Evolutionary conservation across 192 early-diverging fungal species (phyloP).

Genomic region (Pilaira anomala): DNA sequence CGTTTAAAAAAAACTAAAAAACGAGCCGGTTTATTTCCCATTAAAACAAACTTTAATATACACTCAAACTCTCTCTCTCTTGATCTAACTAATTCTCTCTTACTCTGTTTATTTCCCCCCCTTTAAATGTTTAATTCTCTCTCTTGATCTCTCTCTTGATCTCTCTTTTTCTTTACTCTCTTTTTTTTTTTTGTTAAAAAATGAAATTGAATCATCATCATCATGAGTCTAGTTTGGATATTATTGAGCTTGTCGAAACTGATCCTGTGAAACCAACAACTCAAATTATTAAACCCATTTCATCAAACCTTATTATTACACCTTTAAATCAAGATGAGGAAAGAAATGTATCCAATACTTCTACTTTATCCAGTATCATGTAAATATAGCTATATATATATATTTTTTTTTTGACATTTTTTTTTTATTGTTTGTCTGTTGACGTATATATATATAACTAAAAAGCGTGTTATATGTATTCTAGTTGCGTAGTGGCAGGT

Average conservation of each 20-base stretch:
- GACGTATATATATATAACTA: not conserved
- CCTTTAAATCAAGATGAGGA: not conserved
- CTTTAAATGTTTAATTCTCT: too few relatives aligned
- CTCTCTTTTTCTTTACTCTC: not conserved
- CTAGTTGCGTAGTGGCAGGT: conserved; percentile 37
- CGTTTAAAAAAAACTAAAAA: too few relatives aligned
- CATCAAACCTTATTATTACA: too few relatives aligned
- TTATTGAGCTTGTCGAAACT: too few relatives aligned
- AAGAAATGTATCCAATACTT: conserved; percentile 9
- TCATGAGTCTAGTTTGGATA: too few relatives aligned
- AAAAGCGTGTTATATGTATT: not conserved
- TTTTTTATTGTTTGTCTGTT: not conserved
- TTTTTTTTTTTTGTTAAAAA: not conserved
- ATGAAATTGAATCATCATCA: too few relatives aligned
- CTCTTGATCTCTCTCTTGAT: not conserved
- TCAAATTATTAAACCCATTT: too few relatives aligned
- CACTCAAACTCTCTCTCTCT: too few relatives aligned
- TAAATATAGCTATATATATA: not conserved
- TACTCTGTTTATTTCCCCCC: not conserved
- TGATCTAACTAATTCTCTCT: too few relatives aligned
- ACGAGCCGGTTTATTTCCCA: too few relatives aligned
- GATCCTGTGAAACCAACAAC: too few relatives aligned
- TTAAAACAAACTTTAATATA: too few relatives aligned
- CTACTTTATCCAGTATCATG: conserved; percentile 12
- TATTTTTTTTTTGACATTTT: conserved; percentile 1